Evolutionary conservation across 1,139 yeast species (phyloP), one percentile per base, ranked within the genome.

Genomic region (Hyphopichia pseudoburtonii): DNA sequence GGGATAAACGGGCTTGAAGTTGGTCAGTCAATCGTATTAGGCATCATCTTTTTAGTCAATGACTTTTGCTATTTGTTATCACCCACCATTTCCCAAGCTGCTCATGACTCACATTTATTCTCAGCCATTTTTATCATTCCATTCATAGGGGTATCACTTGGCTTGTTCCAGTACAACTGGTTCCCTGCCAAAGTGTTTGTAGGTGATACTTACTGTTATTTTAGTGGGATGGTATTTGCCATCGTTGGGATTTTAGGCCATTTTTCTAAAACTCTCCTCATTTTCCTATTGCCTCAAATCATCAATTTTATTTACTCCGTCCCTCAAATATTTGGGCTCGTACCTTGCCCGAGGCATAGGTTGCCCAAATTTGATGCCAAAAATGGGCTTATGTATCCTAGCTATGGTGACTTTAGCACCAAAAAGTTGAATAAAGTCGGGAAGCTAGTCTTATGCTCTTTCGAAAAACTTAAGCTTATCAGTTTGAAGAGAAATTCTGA

Each of bases 201-300:
- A 3, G 99, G 99, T 17, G 99, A 92, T 56, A 92, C 98, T 0
- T 94, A 86, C 66, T 92, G 99, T 62, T 92, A 94, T 62, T 89
- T 92, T 60, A 88, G 96, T 23, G 99, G 99, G 3, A 92, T 92
- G 98, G 96, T 92, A 1, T 90, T 92, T 62, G 98, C 97, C 0
- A 94, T 90, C 27, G 96, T 88, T 19, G 97, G 97, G 3, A 94
- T 92, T 30, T 74, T 88, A 42, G 97, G 97, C 2, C 99, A 92
- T 64, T 94, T 90, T 58, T 87, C 97, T 33, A 92, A 92, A 62
- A 92, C 99, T 0, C 70, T 92, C 49, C 67, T 92, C 59, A 64
- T 90, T 27, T 84, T 92, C 57, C 84, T 92, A 57, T 66, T 87
- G 26, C 97, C 97, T 1, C 98, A 92, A 62, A 86, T 92, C 36